These are phyloP conservation scores for Teratosphaeria zuluensis DNA, from an alignment of 2,329 filamentous ascomycete genomes.

Conservation along the genomic window DNA sequence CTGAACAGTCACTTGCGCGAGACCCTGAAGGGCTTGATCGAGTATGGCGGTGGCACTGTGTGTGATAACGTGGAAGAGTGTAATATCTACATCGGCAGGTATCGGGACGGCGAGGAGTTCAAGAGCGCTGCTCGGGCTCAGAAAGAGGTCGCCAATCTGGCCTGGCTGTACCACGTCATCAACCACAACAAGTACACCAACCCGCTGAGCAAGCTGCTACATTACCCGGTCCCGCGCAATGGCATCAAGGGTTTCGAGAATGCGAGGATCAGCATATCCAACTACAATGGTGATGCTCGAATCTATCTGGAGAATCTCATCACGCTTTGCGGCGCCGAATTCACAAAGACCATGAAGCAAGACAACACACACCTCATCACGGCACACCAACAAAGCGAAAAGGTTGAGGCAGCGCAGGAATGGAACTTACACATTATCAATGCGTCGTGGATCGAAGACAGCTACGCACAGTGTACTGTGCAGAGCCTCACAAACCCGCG, in stretches of 20 bases:
- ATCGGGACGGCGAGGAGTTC: conserved; percentile 72
- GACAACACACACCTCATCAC: conserved; percentile 96
- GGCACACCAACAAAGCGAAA: conserved; percentile 80
- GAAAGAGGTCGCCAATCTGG: conserved; percentile 82
- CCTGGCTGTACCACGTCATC: conserved; percentile 90
- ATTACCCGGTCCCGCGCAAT: conserved; percentile 73
- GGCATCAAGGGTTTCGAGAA: conserved; percentile 72
- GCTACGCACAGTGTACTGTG: conserved; percentile 78
- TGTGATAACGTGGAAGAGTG: conserved; percentile 57
- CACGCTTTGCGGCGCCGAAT: conserved; percentile 71
- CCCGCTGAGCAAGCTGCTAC: conserved; percentile 69
- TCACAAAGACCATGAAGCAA: conserved; percentile 88
- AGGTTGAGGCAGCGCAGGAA: conserved; percentile 82
- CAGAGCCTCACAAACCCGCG: conserved; percentile 62
- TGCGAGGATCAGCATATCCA: conserved; percentile 79
- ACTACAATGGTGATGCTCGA: conserved; percentile 89
- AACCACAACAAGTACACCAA: conserved; percentile 82
- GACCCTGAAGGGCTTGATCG: conserved; percentile 62
- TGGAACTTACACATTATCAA: conserved; percentile 89
- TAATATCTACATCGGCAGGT: conserved; percentile 80
- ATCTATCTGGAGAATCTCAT: conserved; percentile 91
- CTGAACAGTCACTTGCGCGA: conserved; percentile 57
- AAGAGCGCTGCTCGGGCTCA: conserved; percentile 61
- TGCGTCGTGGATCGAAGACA: conserved; percentile 95
- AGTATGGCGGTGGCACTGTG: conserved; percentile 59